These are phyloP conservation scores for Annulohypoxylon truncatum DNA, from an alignment of 2,329 filamentous ascomycete genomes.

Conservation along the genomic window DNA sequence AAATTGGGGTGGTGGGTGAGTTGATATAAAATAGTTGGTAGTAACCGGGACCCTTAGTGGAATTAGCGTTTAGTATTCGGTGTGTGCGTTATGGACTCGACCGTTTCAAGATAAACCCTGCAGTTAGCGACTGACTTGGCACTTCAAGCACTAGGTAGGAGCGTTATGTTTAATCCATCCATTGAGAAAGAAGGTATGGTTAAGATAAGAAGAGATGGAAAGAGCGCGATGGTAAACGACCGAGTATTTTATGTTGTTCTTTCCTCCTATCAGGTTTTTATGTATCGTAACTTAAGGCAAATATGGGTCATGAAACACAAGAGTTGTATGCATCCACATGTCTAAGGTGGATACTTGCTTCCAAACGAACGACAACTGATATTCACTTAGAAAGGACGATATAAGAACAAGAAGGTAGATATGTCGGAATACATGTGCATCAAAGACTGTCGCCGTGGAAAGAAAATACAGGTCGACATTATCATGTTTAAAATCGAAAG, in stretches of 20 bases:
- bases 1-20: neutral
- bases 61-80: constrained; percentile 22
- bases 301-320: constrained; percentile 8
- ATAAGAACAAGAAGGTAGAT: neutral
- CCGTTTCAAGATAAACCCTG: neutral
- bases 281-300: constrained; percentile 4
- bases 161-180: neutral
- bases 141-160: neutral
- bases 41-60: constrained; percentile 6
- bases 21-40: constrained; percentile 1
- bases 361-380: constrained; percentile 1
- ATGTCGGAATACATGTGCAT: neutral
- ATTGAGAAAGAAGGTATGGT: neutral
- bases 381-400: neutral
- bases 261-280: constrained; percentile 2
- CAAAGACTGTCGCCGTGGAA: neutral
- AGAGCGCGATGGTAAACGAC: neutral
- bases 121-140: neutral
- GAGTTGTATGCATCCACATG: constrained; percentile 1
- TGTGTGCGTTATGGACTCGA: constrained; percentile 1
- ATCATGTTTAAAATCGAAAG: neutral
- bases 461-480: neutral
- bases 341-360: constrained; percentile 8
- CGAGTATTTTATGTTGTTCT: neutral
- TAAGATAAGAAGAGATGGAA: neutral